Percentiles rank a stretch among this genome's conserved stretches.
Evolutionary conservation across 2,329 filamentous ascomycete genomes (phyloP).

Genomic region (Dichotomopilus funicola): DNA sequence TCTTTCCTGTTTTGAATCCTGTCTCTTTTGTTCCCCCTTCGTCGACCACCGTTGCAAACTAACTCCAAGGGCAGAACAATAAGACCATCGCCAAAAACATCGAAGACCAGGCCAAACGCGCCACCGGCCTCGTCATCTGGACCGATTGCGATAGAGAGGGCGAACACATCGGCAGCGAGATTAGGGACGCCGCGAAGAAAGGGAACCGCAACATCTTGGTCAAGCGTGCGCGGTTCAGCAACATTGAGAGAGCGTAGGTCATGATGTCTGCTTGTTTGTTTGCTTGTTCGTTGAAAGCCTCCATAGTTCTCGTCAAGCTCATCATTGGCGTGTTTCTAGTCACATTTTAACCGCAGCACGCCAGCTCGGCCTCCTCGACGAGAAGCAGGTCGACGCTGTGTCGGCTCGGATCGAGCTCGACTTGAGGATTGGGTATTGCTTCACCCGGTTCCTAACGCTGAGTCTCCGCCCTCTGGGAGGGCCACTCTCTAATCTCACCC

Average conservation of each 20-base stretch:
- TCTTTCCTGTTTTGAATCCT: neutral
- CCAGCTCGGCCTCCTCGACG: conserved; percentile 70
- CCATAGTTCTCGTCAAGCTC: too few species aligned
- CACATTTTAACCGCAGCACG: conserved; percentile 82
- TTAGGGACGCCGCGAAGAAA: conserved; percentile 70
- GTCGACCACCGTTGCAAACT: neutral
- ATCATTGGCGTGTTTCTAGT: conserved; percentile 35
- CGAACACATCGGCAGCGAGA: conserved; percentile 90
- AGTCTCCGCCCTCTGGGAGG: conserved; percentile 68
- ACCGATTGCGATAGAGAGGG: conserved; percentile 98
- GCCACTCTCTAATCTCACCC: conserved; percentile 54
- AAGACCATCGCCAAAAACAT: conserved; percentile 80
- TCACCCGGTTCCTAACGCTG: conserved; percentile 80
- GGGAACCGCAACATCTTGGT: conserved; percentile 70
- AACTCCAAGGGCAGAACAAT: conserved; percentile 53
- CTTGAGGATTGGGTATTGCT: conserved; percentile 83
- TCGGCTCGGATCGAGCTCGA: conserved; percentile 86
- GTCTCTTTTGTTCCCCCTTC: too few species aligned
- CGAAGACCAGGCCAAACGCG: conserved; percentile 63
- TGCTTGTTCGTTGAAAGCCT: neutral
- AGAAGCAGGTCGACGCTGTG: conserved; percentile 81
- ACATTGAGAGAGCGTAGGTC: conserved; percentile 79
- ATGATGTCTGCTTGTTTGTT: neutral
- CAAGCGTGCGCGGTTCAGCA: conserved; percentile 87
- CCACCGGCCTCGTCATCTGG: conserved; percentile 86